These are phyloP conservation scores for Gaeumannomyces sp. DNA, from an alignment of 2,329 filamentous ascomycete genomes.

Conservation along the genomic window DNA sequence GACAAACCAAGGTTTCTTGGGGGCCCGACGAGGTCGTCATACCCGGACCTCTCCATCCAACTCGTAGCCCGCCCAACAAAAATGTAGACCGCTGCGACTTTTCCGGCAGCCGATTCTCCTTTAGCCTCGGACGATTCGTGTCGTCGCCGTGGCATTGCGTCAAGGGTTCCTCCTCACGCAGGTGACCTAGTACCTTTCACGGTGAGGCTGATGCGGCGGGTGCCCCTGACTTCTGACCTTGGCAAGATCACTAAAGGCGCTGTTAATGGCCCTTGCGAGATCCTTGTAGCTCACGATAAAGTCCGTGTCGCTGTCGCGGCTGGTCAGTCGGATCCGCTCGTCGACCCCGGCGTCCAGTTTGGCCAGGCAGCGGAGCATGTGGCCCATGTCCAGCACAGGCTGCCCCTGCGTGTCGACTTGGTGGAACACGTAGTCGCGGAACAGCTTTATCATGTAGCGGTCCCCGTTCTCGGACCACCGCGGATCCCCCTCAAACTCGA, in stretches of 20 bases:
- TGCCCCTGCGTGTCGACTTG: slow-evolving; percentile 82
- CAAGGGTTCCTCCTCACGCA: too few relatives aligned
- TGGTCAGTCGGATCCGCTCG: slow-evolving; percentile 79
- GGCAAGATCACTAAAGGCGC: slow-evolving; percentile 52
- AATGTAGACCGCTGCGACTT: too few relatives aligned
- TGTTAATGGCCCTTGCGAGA: slow-evolving; percentile 60
- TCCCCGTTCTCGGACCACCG: slow-evolving; percentile 91
- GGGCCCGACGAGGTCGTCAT: too few relatives aligned
- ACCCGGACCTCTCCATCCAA: too few relatives aligned
- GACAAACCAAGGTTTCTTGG: too few relatives aligned
- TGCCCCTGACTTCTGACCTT: slow-evolving; percentile 26
- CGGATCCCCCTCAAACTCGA: slow-evolving; percentile 68
- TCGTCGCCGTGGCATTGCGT: too few relatives aligned
- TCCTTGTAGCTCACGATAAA: slow-evolving; percentile 90
- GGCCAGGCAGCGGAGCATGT: slow-evolving; percentile 81
- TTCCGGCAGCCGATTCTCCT: too few relatives aligned
- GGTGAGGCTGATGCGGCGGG: not conserved
- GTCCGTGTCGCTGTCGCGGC: slow-evolving; percentile 82
- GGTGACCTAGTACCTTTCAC: slow-evolving; percentile 2
- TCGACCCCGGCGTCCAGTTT: slow-evolving; percentile 87
- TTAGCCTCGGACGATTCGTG: too few relatives aligned
- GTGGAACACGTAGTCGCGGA: slow-evolving; percentile 96
- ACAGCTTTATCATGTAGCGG: slow-evolving; percentile 87
- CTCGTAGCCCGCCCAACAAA: too few relatives aligned
- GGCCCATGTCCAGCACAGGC: slow-evolving; percentile 77